Percentiles rank a stretch among this genome's conserved stretches.
Evolutionary conservation across 768 basidiomycete species (phyloP).

Genomic region (Termitomyces sp.): DNA sequence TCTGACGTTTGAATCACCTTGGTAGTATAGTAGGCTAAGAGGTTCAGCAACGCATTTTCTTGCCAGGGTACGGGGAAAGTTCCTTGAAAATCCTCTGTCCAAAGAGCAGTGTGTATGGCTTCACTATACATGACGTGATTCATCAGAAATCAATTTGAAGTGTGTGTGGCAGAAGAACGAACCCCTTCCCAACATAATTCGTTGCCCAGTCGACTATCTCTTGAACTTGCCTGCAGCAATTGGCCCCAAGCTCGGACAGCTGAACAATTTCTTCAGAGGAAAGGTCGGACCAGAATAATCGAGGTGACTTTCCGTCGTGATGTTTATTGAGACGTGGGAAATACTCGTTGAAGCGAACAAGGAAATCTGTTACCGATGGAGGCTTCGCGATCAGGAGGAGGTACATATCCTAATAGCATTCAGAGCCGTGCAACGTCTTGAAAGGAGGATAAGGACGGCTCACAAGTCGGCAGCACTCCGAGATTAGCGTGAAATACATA

Average conservation of each 20-base stretch:
- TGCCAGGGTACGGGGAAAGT: constrained; percentile 13
- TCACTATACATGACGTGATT: constrained; percentile 11
- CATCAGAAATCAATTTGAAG: not conserved
- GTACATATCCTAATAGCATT: constrained; percentile 25
- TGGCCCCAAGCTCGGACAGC: constrained; percentile 12
- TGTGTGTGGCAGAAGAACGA: not conserved
- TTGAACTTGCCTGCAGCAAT: constrained; percentile 14
- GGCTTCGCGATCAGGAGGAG: constrained; percentile 23
- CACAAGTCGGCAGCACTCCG: constrained; percentile 23
- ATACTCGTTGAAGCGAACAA: constrained; percentile 37
- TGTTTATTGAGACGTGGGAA: constrained; percentile 25
- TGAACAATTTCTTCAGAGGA: constrained; percentile 16
- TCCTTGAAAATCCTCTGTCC: constrained; percentile 15
- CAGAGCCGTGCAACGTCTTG: not conserved
- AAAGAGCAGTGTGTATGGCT: constrained; percentile 14
- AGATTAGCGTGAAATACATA: constrained; percentile 27
- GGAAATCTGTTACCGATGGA: constrained; percentile 26
- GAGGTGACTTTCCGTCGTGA: constrained; percentile 14
- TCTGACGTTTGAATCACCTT: constrained; percentile 16
- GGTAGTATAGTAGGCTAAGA: constrained; percentile 21
- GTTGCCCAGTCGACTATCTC: constrained; percentile 19
- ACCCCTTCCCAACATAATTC: constrained; percentile 12
- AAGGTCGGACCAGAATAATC: constrained; percentile 23
- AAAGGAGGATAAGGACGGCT: constrained; percentile 4
- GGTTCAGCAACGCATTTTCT: constrained; percentile 8